phyloP scores from a whole-genome alignment of 306 rosid species.

The Rosa multiflora region DNA sequence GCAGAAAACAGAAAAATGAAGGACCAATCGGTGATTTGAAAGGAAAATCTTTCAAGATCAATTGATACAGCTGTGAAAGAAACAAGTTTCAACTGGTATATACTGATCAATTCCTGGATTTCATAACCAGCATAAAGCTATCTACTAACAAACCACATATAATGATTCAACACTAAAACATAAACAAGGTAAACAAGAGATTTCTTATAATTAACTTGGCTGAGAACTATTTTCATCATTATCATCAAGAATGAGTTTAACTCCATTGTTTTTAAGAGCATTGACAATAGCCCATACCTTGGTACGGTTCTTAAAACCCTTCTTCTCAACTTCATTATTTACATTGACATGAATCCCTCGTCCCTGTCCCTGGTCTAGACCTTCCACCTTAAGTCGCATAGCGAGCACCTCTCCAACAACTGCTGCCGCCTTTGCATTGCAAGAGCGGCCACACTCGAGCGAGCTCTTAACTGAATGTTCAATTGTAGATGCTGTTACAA shows the following conservation, averaged over 20 bases:
- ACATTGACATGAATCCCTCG: conserved; percentile 76
- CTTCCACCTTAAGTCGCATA: conserved; percentile 80
- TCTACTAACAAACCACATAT: background rate
- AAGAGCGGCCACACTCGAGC: conserved; percentile 79
- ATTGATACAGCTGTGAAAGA: background rate
- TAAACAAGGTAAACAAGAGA: background rate
- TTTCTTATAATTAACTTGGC: conserved; percentile 21
- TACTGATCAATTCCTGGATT: background rate
- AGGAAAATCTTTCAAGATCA: background rate
- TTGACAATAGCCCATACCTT: conserved; percentile 87
- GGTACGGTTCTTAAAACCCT: conserved; percentile 79
- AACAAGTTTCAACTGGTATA: background rate
- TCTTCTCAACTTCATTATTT: conserved; percentile 70
- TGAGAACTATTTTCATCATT: conserved; percentile 39
- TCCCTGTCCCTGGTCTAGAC: conserved; percentile 75
- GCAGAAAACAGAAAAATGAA: background rate
- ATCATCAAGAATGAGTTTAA: conserved; percentile 64
- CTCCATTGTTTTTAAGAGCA: conserved; percentile 69
- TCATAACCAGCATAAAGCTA: background rate
- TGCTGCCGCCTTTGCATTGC: conserved; percentile 87
- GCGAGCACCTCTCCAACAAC: conserved; percentile 92
- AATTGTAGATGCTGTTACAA: conserved; percentile 67
- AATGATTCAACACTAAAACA: conserved; percentile 3
- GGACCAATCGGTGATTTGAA: background rate
- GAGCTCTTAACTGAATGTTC: conserved; percentile 77